phyloP scores from a whole-genome alignment of 2,329 filamentous ascomycete species.

The Moelleriella libera region DNA sequence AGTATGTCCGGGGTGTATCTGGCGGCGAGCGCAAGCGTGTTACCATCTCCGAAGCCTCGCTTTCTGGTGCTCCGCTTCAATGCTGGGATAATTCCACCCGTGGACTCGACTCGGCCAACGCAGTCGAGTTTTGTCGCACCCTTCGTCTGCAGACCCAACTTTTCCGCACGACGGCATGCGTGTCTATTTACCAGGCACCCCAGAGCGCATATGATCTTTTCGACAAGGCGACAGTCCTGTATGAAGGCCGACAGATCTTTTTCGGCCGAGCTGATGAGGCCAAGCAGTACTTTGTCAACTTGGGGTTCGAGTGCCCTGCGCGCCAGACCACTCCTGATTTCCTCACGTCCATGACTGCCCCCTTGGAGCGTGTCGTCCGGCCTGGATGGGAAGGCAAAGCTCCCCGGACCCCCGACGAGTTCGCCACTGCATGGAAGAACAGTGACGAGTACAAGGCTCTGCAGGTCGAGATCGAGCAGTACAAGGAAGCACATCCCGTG shows the following conservation, averaged over 20 bases:
- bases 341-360: slow-evolving; percentile 54
- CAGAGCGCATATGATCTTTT: slow-evolving; percentile 51
- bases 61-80: slow-evolving; percentile 46
- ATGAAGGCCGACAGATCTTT: slow-evolving; percentile 48
- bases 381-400: slow-evolving; percentile 40
- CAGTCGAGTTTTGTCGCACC: slow-evolving; percentile 61
- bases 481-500: slow-evolving; percentile 38
- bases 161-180: slow-evolving; percentile 48
- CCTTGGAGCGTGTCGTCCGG: slow-evolving; percentile 39
- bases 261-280: slow-evolving; percentile 47
- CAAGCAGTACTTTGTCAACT: slow-evolving; percentile 48
- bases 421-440: slow-evolving; percentile 42
- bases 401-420: slow-evolving; percentile 48
- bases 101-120: slow-evolving; percentile 62
- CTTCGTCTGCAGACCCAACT: slow-evolving; percentile 54
- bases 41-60: slow-evolving; percentile 45
- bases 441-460: slow-evolving; percentile 35
- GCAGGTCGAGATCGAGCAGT: slow-evolving; percentile 39
- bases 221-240: slow-evolving; percentile 43
- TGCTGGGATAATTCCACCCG: slow-evolving; percentile 62
- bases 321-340: slow-evolving; percentile 60
- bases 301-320: slow-evolving; percentile 53
- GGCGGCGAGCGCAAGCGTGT: slow-evolving; percentile 61
- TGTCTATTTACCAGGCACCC: slow-evolving; percentile 62
- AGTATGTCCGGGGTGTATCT: slow-evolving; percentile 60